A percentile compares a stretch with the other conserved stretches of the same genome.
Conservation (phyloP, 1,284 basidiomycete species). For the Trichosporon ovoides region DNA sequence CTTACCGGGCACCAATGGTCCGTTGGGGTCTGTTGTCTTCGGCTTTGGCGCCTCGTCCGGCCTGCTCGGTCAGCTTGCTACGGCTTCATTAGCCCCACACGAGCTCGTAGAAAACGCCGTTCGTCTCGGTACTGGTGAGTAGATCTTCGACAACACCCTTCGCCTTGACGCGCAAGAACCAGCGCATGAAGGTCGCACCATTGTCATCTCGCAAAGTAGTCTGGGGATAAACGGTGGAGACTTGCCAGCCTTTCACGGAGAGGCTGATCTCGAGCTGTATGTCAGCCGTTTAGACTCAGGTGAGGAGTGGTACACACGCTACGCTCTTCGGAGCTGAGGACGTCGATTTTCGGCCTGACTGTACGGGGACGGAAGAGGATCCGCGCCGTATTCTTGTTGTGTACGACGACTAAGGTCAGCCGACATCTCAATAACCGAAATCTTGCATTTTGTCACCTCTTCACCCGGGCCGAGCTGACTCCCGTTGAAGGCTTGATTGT, state of each 20-base stretch:
- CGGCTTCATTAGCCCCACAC: slow-evolving; percentile 21
- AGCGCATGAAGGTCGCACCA: slow-evolving; percentile 29
- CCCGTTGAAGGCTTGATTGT: slow-evolving; percentile 29
- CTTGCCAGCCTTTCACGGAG: slow-evolving; percentile 39
- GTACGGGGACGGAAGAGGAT: slow-evolving; percentile 42
- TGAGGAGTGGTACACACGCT: slow-evolving; percentile 22
- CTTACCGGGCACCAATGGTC: slow-evolving; percentile 38
- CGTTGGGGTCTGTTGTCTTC: slow-evolving; percentile 24
- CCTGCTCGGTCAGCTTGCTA: background rate
- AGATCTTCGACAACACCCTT: slow-evolving; percentile 40
- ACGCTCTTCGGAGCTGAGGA: slow-evolving; percentile 36
- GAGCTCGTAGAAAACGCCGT: slow-evolving; percentile 39
- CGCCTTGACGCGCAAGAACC: slow-evolving; percentile 40
- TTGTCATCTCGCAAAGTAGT: slow-evolving; percentile 31
- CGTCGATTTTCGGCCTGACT: slow-evolving; percentile 32
- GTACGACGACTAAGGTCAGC: slow-evolving; percentile 15
- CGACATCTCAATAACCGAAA: background rate
- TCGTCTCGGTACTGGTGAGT: slow-evolving; percentile 35
- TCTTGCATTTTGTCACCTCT: slow-evolving; percentile 36
- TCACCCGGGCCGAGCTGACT: slow-evolving; percentile 39
- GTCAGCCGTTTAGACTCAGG: background rate
- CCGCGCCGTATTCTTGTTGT: slow-evolving; percentile 37
- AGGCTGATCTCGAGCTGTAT: slow-evolving; percentile 38
- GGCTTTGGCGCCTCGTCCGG: slow-evolving; percentile 12
- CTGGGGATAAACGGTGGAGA: slow-evolving; percentile 39